Conservation (phyloP, 768 basidiomycete genomes). For the Rhizopogon roseolus region DNA sequence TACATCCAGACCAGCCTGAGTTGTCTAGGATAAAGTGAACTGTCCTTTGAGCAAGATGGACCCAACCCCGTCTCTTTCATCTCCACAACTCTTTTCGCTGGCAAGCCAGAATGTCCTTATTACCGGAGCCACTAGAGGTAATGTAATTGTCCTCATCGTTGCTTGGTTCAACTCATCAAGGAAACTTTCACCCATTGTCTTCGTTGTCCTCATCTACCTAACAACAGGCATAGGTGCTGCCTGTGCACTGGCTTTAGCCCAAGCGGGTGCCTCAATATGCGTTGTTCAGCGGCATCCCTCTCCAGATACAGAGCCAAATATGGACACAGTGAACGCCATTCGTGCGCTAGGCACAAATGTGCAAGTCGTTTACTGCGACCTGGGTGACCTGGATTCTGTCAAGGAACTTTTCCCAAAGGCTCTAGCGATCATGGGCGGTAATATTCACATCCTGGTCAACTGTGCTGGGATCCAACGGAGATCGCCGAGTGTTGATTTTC, state of each 20-base stretch:
- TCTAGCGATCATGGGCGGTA: constrained; percentile 43
- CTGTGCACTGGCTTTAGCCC: constrained; percentile 48
- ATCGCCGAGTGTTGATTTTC: constrained; percentile 59
- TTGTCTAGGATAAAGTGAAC: neutral
- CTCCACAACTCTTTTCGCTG: constrained; percentile 64
- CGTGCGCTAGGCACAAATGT: constrained; percentile 28
- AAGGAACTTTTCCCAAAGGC: constrained; percentile 44
- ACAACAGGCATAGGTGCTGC: constrained; percentile 48
- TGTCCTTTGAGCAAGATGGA: constrained; percentile 42
- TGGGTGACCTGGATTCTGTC: constrained; percentile 46
- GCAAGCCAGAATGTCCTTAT: constrained; percentile 65
- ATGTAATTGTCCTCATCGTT: constrained; percentile 19
- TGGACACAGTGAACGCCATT: constrained; percentile 32
- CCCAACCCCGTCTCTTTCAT: constrained; percentile 42
- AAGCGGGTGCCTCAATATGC: constrained; percentile 50
- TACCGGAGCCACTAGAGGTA: constrained; percentile 78
- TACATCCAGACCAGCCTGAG: no score
- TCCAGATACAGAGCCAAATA: constrained; percentile 27
- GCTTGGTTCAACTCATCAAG: constrained; percentile 11
- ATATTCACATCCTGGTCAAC: constrained; percentile 63
- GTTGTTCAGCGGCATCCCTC: constrained; percentile 42
- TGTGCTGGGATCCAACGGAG: constrained; percentile 62
- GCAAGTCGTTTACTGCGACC: constrained; percentile 52
- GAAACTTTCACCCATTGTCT: neutral
- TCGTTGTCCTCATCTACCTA: constrained; percentile 7